Evolutionary conservation across 257 asterid species (phyloP).

Genomic region (Solanum habrochaites): DNA sequence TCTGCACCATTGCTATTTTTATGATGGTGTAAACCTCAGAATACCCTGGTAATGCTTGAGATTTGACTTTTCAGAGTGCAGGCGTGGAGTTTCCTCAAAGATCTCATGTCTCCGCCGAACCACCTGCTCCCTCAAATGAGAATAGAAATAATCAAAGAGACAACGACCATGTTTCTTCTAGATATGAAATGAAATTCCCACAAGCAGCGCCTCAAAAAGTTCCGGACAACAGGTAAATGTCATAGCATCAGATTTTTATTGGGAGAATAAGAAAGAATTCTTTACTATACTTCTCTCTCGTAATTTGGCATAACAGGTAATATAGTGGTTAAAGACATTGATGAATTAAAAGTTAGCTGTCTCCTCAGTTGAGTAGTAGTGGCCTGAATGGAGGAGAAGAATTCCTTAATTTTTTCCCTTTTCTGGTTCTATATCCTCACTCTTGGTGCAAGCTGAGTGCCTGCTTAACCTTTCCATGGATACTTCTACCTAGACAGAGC

Average conservation of each 20-base stretch:
- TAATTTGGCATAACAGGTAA: background rate
- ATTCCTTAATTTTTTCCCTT: background rate
- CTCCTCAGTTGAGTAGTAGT: background rate
- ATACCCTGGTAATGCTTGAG: background rate
- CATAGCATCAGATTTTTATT: background rate
- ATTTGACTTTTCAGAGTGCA: constrained; percentile 51
- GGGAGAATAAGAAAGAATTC: background rate
- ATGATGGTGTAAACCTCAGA: background rate
- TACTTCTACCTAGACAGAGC: background rate
- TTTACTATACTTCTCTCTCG: background rate
- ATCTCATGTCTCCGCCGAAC: constrained; percentile 25
- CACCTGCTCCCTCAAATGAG: constrained; percentile 27
- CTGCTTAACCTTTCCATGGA: background rate
- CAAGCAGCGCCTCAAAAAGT: constrained; percentile 29
- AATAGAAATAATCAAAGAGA: constrained; percentile 26
- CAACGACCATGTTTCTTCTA: constrained; percentile 30
- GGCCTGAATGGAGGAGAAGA: background rate
- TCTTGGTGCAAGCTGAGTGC: background rate
- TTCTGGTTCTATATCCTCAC: background rate
- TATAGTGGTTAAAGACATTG: background rate
- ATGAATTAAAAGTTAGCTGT: background rate
- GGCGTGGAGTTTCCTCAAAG: constrained; percentile 87
- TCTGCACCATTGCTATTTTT: background rate
- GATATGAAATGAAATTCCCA: constrained; percentile 25
- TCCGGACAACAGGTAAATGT: constrained; percentile 60